Evolutionary conservation across 257 asterid genomes (phyloP), one percentile per base, ranked within the genome.

Genomic region (Agastache rugosa): DNA sequence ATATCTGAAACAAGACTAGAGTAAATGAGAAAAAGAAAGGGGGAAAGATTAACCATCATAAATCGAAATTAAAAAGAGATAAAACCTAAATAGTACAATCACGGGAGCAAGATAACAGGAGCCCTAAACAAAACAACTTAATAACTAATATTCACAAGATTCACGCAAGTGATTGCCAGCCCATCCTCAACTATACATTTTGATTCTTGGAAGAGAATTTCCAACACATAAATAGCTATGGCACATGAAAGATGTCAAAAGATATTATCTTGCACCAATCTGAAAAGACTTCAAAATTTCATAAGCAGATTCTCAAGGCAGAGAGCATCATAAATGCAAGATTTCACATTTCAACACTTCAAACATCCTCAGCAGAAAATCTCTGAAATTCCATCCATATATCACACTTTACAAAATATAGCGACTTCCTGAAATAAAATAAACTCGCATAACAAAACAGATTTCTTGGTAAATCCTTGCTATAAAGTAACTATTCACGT

Each of bases 281-380:
- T 22, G 51, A 63, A 72, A 6, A 72, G 55, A 48, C 17, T 47
- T 27, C 62, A 27, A 34, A 35, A 35, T 31, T 45, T 41, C 42
- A n/a, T 20, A 60, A 10, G n/a, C 37, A 50, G 72, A 77, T 50
- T 39, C 42, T 56, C 23, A 11, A 45, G 2, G 27, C 66, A 69
- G 34, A 22, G 47, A 61, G 70, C 37, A 64, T 44, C 48, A 54
- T 17, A 47, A 75, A 42, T 22, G 16, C 71, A 56, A 37, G 56
- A 63, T 29, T 71, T 19, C 15, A 59, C 53, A 72, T 45, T 29
- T 78, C 68, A n/a, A 71, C 16, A 7, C 25, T 29, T 55, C 41
- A 53, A 23, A 63, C 69, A 63, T 54, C 23, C 42, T 5, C 8
- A 31, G 53, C 39, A 71, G 23, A 31, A 31, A 65, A 27, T 22